These are phyloP conservation scores for Exophiala calicioides DNA, from an alignment of 2,329 filamentous ascomycete genomes.

Conservation along the genomic window DNA sequence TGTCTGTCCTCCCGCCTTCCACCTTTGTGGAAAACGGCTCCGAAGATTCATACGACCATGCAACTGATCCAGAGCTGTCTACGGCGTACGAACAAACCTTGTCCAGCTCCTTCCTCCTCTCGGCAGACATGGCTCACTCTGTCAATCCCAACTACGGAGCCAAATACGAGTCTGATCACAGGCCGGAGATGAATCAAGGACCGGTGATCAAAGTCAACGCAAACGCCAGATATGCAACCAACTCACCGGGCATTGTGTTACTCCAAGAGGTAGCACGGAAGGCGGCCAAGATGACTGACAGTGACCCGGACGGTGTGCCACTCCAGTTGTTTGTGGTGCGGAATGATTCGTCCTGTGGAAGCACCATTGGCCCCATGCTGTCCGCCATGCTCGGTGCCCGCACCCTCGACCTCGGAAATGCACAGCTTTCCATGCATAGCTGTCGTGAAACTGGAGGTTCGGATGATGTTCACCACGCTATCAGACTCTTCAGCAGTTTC, in stretches of 20 bases:
- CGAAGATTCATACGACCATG: constrained; percentile 66
- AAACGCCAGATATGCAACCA: constrained; percentile 95
- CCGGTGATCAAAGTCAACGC: constrained; percentile 98
- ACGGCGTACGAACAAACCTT: constrained; percentile 94
- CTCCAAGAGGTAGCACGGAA: constrained; percentile 77
- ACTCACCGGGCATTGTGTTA: constrained; percentile 90
- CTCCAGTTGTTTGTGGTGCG: constrained; percentile 94
- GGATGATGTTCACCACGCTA: constrained; percentile 81
- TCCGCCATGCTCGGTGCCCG: constrained; percentile 81
- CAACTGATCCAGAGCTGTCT: constrained; percentile 61
- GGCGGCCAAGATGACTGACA: constrained; percentile 54
- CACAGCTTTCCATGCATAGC: constrained; percentile 94
- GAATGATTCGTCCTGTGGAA: constrained; percentile 92
- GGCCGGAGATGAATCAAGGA: constrained; percentile 93
- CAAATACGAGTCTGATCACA: constrained; percentile 90
- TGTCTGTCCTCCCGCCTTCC: constrained; percentile 73
- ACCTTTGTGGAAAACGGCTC: constrained; percentile 53
- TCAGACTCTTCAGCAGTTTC: constrained; percentile 84
- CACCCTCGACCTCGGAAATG: constrained; percentile 89
- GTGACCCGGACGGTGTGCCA: constrained; percentile 69
- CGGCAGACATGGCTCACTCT: constrained; percentile 95
- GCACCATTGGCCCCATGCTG: constrained; percentile 97
- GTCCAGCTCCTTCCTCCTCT: constrained; percentile 87
- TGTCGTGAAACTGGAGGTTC: constrained; percentile 90
- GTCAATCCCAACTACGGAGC: constrained; percentile 91